Conservation (phyloP, 202 grass and related monocot genomes). For the Setaria viridis region DNA sequence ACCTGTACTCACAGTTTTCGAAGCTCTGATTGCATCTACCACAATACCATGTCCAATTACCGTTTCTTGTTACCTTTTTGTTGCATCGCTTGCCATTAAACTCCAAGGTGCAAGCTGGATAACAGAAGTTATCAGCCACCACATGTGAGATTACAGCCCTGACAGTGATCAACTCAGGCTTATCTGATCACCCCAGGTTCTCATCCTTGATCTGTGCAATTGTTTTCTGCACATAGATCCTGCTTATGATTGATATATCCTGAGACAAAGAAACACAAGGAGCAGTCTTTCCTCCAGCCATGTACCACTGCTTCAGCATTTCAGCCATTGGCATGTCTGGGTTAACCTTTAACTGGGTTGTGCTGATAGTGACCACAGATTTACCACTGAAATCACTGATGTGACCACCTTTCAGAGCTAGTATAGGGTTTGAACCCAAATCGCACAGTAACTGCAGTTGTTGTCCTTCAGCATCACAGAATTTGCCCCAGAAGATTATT, state of each 20-base stretch:
- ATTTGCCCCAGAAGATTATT: slow-evolving; percentile 75
- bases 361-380: slow-evolving; percentile 54
- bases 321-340: slow-evolving; percentile 68
- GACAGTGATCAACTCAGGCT: slow-evolving; percentile 73
- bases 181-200: slow-evolving; percentile 62
- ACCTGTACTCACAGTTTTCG: slow-evolving; percentile 70
- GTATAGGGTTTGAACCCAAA: slow-evolving; percentile 74
- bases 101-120: slow-evolving; percentile 73
- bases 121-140: slow-evolving; percentile 59
- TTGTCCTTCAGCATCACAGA: slow-evolving; percentile 69
- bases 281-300: slow-evolving; percentile 64
- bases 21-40: slow-evolving; percentile 61
- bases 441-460: slow-evolving; percentile 67
- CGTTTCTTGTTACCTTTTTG: slow-evolving; percentile 87
- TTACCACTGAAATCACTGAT: slow-evolving; percentile 72
- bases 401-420: slow-evolving; percentile 67
- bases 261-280: slow-evolving; percentile 59
- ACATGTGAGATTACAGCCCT: slow-evolving; percentile 60
- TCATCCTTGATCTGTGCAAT: slow-evolving; percentile 78
- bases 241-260: slow-evolving; percentile 28
- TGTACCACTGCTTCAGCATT: slow-evolving; percentile 71
- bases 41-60: slow-evolving; percentile 75
- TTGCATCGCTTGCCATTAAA: slow-evolving; percentile 59
- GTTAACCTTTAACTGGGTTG: slow-evolving; percentile 68
- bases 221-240: slow-evolving; percentile 64